These are phyloP conservation scores for Cairneyella variabilis DNA, from an alignment of 495 filamentous ascomycete genomes.

Conservation along the genomic window DNA sequence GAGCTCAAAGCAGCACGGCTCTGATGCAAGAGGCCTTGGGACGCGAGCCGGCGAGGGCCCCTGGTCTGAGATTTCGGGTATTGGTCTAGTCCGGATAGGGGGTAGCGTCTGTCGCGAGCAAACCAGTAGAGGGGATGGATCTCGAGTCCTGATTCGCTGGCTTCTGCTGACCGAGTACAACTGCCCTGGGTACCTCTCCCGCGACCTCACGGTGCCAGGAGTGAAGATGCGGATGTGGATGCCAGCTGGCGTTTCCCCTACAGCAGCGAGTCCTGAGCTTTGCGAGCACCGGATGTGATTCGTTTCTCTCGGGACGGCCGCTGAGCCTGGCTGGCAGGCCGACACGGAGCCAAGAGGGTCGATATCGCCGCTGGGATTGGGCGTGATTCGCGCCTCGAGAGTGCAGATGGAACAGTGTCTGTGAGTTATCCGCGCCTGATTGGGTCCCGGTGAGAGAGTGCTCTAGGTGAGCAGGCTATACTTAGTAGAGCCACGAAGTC, in stretches of 20 bases:
- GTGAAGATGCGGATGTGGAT: no score
- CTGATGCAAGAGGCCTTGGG: conserved; percentile 19
- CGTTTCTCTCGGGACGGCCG: neutral
- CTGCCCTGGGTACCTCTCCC: no score
- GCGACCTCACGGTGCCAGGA: no score
- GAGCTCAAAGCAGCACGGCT: conserved; percentile 11
- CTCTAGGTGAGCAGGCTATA: conserved; percentile 15
- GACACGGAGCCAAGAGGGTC: no score
- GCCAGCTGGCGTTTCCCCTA: no score
- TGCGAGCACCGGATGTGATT: conserved; percentile 11
- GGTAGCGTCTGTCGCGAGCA: no score
- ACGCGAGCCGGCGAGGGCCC: neutral
- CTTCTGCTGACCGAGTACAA: no score
- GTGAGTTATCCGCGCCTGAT: neutral
- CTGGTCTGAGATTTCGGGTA: neutral
- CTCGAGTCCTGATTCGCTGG: no score
- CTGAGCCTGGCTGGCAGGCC: neutral
- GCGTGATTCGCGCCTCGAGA: conserved; percentile 20
- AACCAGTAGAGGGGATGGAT: no score
- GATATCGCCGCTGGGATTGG: conserved; percentile 12
- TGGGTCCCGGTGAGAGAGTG: neutral
- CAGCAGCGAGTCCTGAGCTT: no score
- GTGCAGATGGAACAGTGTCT: conserved; percentile 19
- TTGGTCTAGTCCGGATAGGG: neutral
- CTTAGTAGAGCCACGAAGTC: conserved; percentile 16